phyloP scores from a whole-genome alignment of 345 rosid species.

The Linum tenue region DNA sequence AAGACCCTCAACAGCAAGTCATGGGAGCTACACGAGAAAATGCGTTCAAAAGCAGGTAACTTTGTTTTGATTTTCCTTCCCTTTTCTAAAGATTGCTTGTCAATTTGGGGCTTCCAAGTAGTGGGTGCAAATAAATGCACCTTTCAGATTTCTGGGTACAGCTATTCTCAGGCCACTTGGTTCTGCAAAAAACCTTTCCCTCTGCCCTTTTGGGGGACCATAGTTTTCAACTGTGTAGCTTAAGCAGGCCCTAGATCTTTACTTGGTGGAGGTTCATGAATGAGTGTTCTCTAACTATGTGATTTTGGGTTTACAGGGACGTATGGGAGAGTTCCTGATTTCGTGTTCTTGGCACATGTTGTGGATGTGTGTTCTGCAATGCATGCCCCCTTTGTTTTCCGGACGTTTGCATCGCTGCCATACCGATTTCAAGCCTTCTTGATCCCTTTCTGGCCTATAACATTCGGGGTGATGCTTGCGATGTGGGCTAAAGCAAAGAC shows the following conservation, averaged over 20 bases:
- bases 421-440: conserved; percentile 33
- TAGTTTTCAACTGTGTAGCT: neutral
- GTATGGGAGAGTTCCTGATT: conserved; percentile 52
- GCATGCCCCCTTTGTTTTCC: conserved; percentile 58
- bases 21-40: conserved; percentile 58
- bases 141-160: neutral
- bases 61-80: neutral
- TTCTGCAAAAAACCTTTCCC: neutral
- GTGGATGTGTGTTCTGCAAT: conserved; percentile 57
- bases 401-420: conserved; percentile 55
- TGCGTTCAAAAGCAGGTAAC: conserved; percentile 43
- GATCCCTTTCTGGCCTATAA: conserved; percentile 38
- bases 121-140: neutral
- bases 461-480: conserved; percentile 35
- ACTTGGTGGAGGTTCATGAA: neutral
- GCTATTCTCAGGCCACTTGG: neutral
- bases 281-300: neutral
- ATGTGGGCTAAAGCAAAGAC: conserved; percentile 81
- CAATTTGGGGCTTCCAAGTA: neutral
- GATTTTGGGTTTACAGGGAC: conserved; percentile 24
- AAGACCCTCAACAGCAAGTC: conserved; percentile 59
- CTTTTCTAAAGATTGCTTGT: too few relatives aligned
- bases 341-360: conserved; percentile 89
- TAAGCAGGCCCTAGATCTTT: too few relatives aligned
- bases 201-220: neutral